phyloP scores from a whole-genome alignment of 1,284 basidiomycete species.

The Ceratobasidium papillatum region DNA sequence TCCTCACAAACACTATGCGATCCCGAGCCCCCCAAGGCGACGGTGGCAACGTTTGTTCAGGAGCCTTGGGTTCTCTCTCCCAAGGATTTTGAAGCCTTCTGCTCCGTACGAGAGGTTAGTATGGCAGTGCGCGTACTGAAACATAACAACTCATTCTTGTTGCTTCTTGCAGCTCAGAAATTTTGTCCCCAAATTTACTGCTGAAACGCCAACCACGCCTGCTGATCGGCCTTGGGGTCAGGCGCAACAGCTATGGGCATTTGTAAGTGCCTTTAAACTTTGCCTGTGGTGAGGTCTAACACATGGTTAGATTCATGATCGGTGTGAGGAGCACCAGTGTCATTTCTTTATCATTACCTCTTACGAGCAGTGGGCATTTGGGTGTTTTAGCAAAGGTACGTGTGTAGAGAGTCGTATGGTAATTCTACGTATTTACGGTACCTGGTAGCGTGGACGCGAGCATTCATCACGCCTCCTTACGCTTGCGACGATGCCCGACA shows the following conservation, averaged over 20 bases:
- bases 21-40: constrained; percentile 24
- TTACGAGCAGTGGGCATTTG: constrained; percentile 39
- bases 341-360: constrained; percentile 38
- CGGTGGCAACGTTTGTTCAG: constrained; percentile 30
- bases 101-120: constrained; percentile 27
- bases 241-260: constrained; percentile 38
- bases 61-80: constrained; percentile 39
- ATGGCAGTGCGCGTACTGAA: not conserved
- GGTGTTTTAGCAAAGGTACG: constrained; percentile 39
- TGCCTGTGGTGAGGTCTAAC: not conserved
- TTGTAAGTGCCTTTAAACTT: constrained; percentile 15
- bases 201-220: constrained; percentile 1
- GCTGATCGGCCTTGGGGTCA: constrained; percentile 32
- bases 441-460: constrained; percentile 20
- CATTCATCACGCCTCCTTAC: constrained; percentile 29
- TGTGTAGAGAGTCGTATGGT: not conserved
- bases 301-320: constrained; percentile 34
- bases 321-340: constrained; percentile 37
- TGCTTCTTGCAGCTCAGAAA: constrained; percentile 12
- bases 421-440: not conserved
- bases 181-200: constrained; percentile 29
- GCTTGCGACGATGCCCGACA: constrained; percentile 21
- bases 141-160: not conserved
- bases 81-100: constrained; percentile 27
- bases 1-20: constrained; percentile 30